Conservation (phyloP, 768 basidiomycete species). For the Tulasnella sp. region DNA sequence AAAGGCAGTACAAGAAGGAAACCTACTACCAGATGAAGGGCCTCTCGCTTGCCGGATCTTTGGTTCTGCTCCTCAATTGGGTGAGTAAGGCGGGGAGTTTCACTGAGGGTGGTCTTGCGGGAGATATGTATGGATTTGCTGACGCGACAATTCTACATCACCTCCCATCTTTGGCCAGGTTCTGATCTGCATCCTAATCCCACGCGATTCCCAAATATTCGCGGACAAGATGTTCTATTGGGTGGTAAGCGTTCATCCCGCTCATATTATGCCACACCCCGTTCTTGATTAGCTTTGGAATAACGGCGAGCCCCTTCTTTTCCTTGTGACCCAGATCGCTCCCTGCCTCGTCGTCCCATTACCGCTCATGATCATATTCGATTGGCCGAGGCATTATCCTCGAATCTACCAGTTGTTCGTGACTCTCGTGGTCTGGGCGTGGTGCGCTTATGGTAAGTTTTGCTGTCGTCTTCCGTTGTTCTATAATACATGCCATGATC, state of each 20-base stretch:
- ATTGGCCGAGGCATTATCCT: conserved; percentile 35
- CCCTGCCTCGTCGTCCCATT: conserved; percentile 35
- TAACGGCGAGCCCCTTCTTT: conserved; percentile 1
- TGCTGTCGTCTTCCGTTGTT: neutral
- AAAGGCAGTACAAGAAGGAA: conserved; percentile 25
- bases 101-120: neutral
- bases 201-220: conserved; percentile 23
- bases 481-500: too few species aligned
- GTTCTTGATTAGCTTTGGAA: neutral
- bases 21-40: conserved; percentile 32
- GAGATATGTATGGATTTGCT: neutral
- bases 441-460: conserved; percentile 28
- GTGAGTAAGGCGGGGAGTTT: conserved; percentile 37
- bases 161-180: neutral
- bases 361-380: conserved; percentile 38
- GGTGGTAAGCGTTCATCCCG: conserved; percentile 22
- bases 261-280: neutral
- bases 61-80: conserved; percentile 40
- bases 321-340: conserved; percentile 4
- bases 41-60: conserved; percentile 31
- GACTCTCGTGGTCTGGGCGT: conserved; percentile 35
- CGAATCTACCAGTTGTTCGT: conserved; percentile 38
- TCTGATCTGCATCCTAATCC: conserved; percentile 29
- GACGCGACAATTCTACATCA: neutral
- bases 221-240: conserved; percentile 31